Evolutionary conservation across 371 early-diverging fungal species (phyloP), one percentile per base, ranked within the genome.

Genomic region (Rhizopus sp.): DNA sequence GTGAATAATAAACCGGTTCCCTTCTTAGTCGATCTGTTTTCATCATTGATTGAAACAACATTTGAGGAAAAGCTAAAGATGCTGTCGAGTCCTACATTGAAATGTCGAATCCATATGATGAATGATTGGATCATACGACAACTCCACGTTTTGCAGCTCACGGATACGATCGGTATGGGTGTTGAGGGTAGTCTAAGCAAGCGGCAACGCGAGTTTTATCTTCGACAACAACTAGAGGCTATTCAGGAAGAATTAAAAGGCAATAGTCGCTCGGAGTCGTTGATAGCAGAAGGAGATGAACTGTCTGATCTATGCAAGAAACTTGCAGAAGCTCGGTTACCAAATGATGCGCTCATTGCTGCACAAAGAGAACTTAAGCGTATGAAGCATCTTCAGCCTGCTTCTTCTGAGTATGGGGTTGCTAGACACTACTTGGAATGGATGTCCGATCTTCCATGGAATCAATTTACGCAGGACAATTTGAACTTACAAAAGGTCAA

Each of bases 381-480:
- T 5, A 57, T 93, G 32, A 87, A 82, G 60, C 76, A 85, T 34
- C 84, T 92, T 76, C 86, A 85, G 35, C 83, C 91, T 3, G 70
- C 83, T n/a, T 83, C 88, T 45, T 85, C 89, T 5, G 93, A 94
- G 66, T 88, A 88, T 74, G 85, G 86, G 53, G 90, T 94, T 6
- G 77, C 86, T 12, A 78, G 90, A 23, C 87, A 81, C 32, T 91
- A 91, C 59, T 68, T 91, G 5, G 91, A 93, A 45, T 83, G 87
- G 79, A 49, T 93, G 8, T 71, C 81, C 0, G 91, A 90, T 60
- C 62, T 94, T 48, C 94, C 94, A 0, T 94, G 93, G 94, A 57
- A 63, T 15, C 12, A 4, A 4, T 30, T 32, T 0, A 41, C 55
- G 2, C 77, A 70, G 8, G 55, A 66, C 4, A 81, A 82, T 8